A percentile compares a stretch with the other conserved stretches of the same genome.
phyloP scores from a whole-genome alignment of 495 filamentous ascomycete genomes.

The Achaetomiella virescens region DNA sequence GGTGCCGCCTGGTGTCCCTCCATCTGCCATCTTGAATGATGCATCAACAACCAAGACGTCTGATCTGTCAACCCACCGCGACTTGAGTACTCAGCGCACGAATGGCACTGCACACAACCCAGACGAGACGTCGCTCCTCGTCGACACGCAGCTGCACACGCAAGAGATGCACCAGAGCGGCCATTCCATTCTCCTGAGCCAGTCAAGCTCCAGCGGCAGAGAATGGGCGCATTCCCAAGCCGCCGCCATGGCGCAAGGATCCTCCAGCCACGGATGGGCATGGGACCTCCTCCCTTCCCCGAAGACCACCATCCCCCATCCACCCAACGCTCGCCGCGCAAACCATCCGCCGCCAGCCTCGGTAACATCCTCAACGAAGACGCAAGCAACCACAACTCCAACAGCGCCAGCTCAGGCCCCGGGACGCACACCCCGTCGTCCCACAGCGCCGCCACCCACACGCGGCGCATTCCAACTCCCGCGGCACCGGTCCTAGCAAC shows the following conservation, averaged over 20 bases:
- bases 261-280: conserved; percentile 19
- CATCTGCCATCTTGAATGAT: conserved; percentile 71
- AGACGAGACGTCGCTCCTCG: conserved; percentile 42
- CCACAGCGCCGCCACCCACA: not conserved
- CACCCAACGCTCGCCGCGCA: conserved; percentile 28
- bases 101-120: conserved; percentile 44
- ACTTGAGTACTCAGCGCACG: conserved; percentile 59
- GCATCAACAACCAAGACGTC: conserved; percentile 80
- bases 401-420: not conserved
- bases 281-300: not conserved
- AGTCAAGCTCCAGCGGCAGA: conserved; percentile 33
- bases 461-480: not conserved
- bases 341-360: conserved; percentile 27
- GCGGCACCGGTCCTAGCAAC: not conserved
- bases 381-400: not conserved
- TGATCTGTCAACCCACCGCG: conserved; percentile 57
- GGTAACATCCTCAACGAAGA: conserved; percentile 33
- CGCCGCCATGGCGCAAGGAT: conserved; percentile 38
- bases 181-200: conserved; percentile 19
- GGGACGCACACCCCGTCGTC: conserved; percentile 3
- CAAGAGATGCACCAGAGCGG: conserved; percentile 10
- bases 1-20: conserved; percentile 68
- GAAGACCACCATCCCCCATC: conserved; percentile 26
- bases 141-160: conserved; percentile 51
- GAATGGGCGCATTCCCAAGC: conserved; percentile 49